Percentiles rank a stretch among this genome's conserved stretches.
Conservation (phyloP, 2,329 filamentous ascomycete genomes). For the Helicocarpus griseus region DNA sequence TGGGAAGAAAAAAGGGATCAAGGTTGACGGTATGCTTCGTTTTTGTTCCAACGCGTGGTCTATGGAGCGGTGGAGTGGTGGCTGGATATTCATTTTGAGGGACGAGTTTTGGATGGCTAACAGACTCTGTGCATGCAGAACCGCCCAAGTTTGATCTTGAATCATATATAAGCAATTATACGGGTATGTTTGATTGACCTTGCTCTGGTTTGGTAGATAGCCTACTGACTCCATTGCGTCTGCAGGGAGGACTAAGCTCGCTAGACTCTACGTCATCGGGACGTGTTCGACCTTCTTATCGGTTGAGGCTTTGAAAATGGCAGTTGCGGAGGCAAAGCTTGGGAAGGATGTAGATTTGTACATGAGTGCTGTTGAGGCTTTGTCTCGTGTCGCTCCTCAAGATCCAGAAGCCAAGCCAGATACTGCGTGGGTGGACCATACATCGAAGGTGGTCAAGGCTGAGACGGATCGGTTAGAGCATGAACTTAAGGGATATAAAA, state of each 20-base stretch:
- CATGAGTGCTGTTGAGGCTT: slow-evolving; percentile 54
- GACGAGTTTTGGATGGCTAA: neutral
- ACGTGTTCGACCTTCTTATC: slow-evolving; percentile 65
- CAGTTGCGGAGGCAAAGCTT: slow-evolving; percentile 63
- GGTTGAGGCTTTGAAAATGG: slow-evolving; percentile 69
- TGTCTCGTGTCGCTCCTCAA: slow-evolving; percentile 54
- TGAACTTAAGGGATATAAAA: slow-evolving; percentile 87
- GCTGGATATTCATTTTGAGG: too few species aligned
- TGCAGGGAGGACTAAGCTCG: slow-evolving; percentile 67
- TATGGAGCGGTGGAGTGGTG: too few species aligned
- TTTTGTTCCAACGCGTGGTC: neutral
- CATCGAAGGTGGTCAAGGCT: slow-evolving; percentile 54
- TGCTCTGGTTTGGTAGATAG: neutral
- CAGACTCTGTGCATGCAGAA: slow-evolving; percentile 39
- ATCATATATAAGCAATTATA: slow-evolving; percentile 81
- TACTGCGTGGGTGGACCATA: slow-evolving; percentile 62
- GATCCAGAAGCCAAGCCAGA: slow-evolving; percentile 62
- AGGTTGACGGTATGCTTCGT: slow-evolving; percentile 22
- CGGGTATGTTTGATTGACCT: slow-evolving; percentile 45
- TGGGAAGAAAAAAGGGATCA: slow-evolving; percentile 9
- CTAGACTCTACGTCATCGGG: slow-evolving; percentile 75
- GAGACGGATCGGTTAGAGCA: slow-evolving; percentile 69
- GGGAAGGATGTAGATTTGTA: slow-evolving; percentile 68
- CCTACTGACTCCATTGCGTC: neutral
- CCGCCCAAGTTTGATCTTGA: slow-evolving; percentile 84